These are phyloP conservation scores for Colletotrichum sp. DNA, from an alignment of 2,329 filamentous ascomycete genomes.

Conservation along the genomic window DNA sequence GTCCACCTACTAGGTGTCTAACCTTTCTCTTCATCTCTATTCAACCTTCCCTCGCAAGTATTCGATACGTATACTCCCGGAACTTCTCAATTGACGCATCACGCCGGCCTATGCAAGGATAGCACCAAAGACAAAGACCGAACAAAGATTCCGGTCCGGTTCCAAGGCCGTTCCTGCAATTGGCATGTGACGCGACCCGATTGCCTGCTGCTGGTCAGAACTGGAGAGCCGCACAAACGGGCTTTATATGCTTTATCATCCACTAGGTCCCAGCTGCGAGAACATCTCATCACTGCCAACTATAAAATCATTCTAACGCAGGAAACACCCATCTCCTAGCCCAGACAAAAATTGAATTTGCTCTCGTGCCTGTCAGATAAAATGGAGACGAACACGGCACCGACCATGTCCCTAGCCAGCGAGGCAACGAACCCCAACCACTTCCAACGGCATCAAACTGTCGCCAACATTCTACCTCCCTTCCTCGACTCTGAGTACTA, in stretches of 20 bases:
- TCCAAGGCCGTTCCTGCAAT: background rate
- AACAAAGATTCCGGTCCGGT: fast-evolving
- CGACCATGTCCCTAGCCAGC: background rate
- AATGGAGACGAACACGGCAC: background rate
- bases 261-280: background rate
- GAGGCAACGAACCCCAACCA: background rate
- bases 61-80: background rate
- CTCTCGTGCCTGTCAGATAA: too few species aligned
- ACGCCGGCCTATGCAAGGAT: fast-evolving
- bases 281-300: background rate
- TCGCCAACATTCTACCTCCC: fast-evolving
- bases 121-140: background rate
- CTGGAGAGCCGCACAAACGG: background rate
- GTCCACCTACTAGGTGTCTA: too few species aligned
- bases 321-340: fast-evolving
- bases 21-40: background rate
- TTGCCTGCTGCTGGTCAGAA: background rate
- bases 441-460: fast-evolving
- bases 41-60: background rate
- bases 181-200: too few species aligned
- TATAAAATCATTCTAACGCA: background rate
- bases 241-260: background rate
- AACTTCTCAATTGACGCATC: fast-evolving
- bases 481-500: background rate
- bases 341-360: background rate